These are phyloP conservation scores for Sporothrix euskadiensis DNA, from an alignment of 2,329 filamentous ascomycete species.

Conservation along the genomic window DNA sequence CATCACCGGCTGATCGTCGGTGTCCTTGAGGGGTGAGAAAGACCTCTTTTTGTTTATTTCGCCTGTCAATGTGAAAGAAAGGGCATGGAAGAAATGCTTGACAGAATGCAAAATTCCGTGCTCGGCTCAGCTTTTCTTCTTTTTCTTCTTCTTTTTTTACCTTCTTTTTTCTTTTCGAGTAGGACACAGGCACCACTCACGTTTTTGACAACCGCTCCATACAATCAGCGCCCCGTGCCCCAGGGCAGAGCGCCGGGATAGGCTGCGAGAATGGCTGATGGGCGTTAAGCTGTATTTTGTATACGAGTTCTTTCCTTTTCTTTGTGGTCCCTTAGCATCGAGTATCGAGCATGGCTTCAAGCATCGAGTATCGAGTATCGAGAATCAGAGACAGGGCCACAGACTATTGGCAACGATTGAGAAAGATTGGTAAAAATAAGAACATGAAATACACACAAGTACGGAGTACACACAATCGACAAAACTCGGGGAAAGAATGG, in stretches of 20 bases:
- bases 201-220: not conserved
- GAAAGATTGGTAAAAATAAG: not conserved
- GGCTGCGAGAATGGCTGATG: too few species aligned
- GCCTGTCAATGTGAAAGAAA: not conserved
- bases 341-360: too few species aligned
- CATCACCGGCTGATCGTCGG: not conserved
- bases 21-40: not conserved
- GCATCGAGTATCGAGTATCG: too few species aligned
- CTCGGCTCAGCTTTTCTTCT: not conserved
- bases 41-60: not conserved
- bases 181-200: not conserved
- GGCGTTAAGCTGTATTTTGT: not conserved
- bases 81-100: not conserved
- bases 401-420: constrained; percentile 3
- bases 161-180: too few species aligned
- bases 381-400: not conserved
- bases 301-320: not conserved
- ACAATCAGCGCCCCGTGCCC: too few species aligned
- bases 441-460: not conserved
- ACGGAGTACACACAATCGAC: not conserved
- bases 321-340: not conserved
- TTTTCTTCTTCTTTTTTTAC: too few species aligned
- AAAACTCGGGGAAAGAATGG: not conserved
- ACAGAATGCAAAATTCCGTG: not conserved
- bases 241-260: not conserved